A percentile compares a stretch with the other conserved stretches of the same genome.
Conservation (phyloP, 2,329 filamentous ascomycete genomes). For the Botrytis deweyae region DNA sequence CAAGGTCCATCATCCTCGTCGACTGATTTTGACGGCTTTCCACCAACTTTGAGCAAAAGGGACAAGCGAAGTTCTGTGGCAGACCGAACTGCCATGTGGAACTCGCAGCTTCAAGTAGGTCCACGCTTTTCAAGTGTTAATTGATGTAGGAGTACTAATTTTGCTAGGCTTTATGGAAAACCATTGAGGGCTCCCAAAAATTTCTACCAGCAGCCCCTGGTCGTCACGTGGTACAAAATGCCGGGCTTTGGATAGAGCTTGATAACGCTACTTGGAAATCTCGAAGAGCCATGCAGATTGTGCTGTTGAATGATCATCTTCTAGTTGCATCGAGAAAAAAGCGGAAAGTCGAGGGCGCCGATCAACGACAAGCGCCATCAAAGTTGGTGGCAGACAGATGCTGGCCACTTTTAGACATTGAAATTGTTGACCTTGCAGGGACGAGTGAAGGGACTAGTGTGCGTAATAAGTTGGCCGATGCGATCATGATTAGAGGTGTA, state of each 20-base stretch:
- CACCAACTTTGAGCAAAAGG: conserved; percentile 59
- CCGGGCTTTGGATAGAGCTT: conserved; percentile 89
- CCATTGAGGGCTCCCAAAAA: conserved; percentile 96
- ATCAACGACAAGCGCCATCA: conserved; percentile 51
- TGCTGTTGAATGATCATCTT: conserved; percentile 91
- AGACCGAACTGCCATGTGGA: conserved; percentile 65
- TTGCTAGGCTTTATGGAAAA: conserved; percentile 79
- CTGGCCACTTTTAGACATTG: conserved; percentile 90
- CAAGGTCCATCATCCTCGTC: conserved; percentile 47
- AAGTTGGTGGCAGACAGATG: conserved; percentile 93
- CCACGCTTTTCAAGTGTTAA: background rate
- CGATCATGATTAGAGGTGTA: conserved; percentile 83
- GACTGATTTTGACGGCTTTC: conserved; percentile 51
- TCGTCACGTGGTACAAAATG: conserved; percentile 93
- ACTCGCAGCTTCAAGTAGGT: conserved; percentile 57
- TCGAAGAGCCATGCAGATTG: conserved; percentile 82
- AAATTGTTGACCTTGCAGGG: conserved; percentile 82
- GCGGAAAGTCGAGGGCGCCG: conserved; percentile 72
- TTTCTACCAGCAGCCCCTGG: conserved; percentile 87
- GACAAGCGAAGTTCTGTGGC: conserved; percentile 89
- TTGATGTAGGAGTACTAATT: conserved; percentile 20
- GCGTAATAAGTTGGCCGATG: conserved; percentile 71
- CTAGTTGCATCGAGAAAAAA: conserved; percentile 91
- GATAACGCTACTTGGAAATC: conserved; percentile 98
- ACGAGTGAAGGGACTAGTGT: conserved; percentile 56